Conservation (phyloP, 2,329 filamentous ascomycete genomes). For the Beauveria medogensis region DNA sequence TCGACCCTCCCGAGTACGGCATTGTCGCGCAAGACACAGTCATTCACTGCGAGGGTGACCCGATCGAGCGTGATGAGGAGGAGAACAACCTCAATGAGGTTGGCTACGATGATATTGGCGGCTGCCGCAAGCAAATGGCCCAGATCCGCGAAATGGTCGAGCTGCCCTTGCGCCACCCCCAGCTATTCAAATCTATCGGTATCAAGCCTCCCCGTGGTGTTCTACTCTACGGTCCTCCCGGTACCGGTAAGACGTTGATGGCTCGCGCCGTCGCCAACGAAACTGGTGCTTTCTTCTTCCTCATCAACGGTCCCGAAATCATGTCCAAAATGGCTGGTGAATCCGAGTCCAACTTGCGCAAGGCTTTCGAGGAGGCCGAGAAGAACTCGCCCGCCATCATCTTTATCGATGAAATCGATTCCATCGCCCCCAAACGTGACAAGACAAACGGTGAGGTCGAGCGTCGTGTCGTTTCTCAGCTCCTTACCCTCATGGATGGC, state of each 20-base stretch:
- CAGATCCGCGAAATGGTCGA: conserved; percentile 99
- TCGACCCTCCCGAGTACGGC: conserved; percentile 95
- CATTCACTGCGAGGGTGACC: conserved; percentile 95
- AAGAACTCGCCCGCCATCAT: conserved; percentile 99
- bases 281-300: conserved; percentile 98
- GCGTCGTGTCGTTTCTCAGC: conserved; percentile 94
- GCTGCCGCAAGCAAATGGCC: conserved; percentile 99
- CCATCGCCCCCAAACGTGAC: conserved; percentile 97
- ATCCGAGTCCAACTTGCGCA: conserved; percentile 94
- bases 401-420: conserved; percentile 99
- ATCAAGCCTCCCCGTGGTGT: conserved; percentile 99
- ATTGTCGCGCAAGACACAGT: conserved; percentile 98
- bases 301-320: conserved; percentile 98
- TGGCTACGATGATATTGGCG: conserved; percentile 98
- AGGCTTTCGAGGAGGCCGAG: conserved; percentile 99
- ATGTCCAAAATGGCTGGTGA: conserved; percentile 99
- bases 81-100: conserved; percentile 99
- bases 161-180: conserved; percentile 89
- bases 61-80: conserved; percentile 94
- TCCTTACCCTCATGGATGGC: conserved; percentile 96
- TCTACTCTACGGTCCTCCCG: conserved; percentile 89
- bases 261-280: conserved; percentile 97
- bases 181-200: conserved; percentile 99
- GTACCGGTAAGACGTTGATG: conserved; percentile 99
- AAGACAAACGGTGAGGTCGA: conserved; percentile 99